Evolutionary conservation across 257 asterid genomes (phyloP).

Genomic region (Solanum paucissectum): DNA sequence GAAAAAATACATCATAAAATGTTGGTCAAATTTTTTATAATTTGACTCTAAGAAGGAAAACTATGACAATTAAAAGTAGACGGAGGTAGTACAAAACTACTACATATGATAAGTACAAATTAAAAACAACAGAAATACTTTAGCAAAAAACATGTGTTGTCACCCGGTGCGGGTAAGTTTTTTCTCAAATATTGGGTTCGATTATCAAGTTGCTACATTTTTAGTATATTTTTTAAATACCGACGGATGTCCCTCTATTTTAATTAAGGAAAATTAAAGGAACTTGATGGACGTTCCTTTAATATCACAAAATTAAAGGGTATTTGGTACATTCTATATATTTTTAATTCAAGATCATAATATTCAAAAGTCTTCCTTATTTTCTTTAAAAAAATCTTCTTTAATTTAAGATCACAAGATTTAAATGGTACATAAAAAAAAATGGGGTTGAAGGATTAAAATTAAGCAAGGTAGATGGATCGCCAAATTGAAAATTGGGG

Average conservation of each 20-base stretch:
- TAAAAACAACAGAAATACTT: background rate
- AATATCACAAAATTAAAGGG: too few relatives aligned
- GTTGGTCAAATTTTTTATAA: too few relatives aligned
- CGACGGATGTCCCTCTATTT: background rate
- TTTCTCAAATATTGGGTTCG: background rate
- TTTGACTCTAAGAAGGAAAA: too few relatives aligned
- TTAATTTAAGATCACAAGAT: too few relatives aligned
- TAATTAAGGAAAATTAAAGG: too few relatives aligned
- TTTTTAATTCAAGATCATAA: too few relatives aligned
- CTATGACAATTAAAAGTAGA: too few relatives aligned
- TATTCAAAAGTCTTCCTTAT: too few relatives aligned
- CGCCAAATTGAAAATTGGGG: background rate
- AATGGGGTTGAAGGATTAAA: background rate
- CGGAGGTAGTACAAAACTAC: background rate
- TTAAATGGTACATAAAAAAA: background rate
- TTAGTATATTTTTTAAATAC: too few relatives aligned
- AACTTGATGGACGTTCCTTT: background rate
- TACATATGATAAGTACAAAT: background rate
- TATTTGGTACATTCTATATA: too few relatives aligned
- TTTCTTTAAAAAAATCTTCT: too few relatives aligned
- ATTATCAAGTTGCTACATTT: background rate
- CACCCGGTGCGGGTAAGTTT: background rate
- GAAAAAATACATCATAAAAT: too few relatives aligned
- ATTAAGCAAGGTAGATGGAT: background rate
- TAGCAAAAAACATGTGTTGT: background rate